Evolutionary conservation across 257 asterid species (phyloP).

Genomic region (Verbascum thapsus): DNA sequence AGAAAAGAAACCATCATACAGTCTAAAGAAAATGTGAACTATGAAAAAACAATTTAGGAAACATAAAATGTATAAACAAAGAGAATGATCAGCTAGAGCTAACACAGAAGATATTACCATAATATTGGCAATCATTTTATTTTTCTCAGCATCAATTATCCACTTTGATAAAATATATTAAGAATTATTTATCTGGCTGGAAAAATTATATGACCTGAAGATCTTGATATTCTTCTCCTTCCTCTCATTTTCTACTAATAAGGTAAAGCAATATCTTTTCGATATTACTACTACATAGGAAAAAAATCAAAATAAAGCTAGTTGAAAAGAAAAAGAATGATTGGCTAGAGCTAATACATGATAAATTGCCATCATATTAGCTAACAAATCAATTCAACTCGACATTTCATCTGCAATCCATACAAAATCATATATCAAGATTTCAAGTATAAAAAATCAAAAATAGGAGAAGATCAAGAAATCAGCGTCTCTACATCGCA

Average conservation of each 20-base stretch:
- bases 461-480: neutral
- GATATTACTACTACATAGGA: neutral
- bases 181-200: too few species aligned
- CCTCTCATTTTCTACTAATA: neutral
- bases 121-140: slow-evolving; percentile 34
- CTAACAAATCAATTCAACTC: slow-evolving; percentile 38
- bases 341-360: slow-evolving; percentile 82
- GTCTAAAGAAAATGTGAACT: neutral
- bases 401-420: slow-evolving; percentile 33
- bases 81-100: slow-evolving; percentile 52
- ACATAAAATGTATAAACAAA: neutral
- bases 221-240: too few species aligned
- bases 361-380: slow-evolving; percentile 49
- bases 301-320: neutral
- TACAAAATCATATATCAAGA: neutral
- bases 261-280: neutral
- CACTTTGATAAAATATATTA: too few species aligned
- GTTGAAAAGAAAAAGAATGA: slow-evolving; percentile 31
- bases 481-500: too few species aligned
- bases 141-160: slow-evolving; percentile 21
- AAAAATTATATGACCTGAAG: neutral
- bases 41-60: neutral
- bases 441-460: neutral
- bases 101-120: slow-evolving; percentile 39
- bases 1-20: neutral